Conservation (phyloP, 805 yeast species). For the Metschnikowia continentalis region DNA sequence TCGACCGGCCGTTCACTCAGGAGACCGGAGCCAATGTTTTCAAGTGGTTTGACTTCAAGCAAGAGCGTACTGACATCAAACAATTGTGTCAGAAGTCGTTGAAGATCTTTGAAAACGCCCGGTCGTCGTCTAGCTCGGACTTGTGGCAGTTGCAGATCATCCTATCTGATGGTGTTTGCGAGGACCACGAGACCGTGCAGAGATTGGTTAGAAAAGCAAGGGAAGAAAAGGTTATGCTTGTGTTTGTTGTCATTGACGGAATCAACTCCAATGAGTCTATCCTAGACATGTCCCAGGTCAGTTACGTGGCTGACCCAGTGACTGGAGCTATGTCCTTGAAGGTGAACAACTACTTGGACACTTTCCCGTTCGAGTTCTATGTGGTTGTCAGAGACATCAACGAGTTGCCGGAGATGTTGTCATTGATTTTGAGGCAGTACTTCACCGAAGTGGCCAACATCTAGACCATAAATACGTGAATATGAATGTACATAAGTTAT, state of each 20-base stretch:
- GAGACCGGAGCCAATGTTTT: conserved; percentile 82
- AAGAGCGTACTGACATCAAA: conserved; percentile 79
- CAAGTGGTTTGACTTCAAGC: conserved; percentile 88
- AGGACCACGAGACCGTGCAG: conserved; percentile 80
- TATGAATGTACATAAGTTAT: too few species aligned
- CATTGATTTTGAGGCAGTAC: conserved; percentile 86
- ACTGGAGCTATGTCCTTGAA: conserved; percentile 68
- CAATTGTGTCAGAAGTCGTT: conserved; percentile 70
- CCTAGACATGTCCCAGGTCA: conserved; percentile 91
- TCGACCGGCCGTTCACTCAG: conserved; percentile 76
- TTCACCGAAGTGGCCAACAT: conserved; percentile 57
- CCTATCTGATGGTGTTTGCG: conserved; percentile 95
- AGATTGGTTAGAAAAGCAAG: conserved; percentile 86
- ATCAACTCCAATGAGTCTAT: conserved; percentile 80
- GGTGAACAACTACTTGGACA: conserved; percentile 81
- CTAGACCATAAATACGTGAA: conserved; percentile 1
- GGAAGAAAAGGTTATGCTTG: conserved; percentile 90
- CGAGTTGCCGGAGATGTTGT: conserved; percentile 88
- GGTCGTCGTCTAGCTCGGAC: conserved; percentile 46
- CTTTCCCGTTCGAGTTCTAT: conserved; percentile 95
- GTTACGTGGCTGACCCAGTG: conserved; percentile 59
- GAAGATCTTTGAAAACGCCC: conserved; percentile 62
- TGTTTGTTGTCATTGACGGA: conserved; percentile 91
- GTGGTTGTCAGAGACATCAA: conserved; percentile 86
- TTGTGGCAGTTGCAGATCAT: conserved; percentile 93